phyloP scores from a whole-genome alignment of 2,329 filamentous ascomycete genomes.

The Plenodomus lindquistii region DNA sequence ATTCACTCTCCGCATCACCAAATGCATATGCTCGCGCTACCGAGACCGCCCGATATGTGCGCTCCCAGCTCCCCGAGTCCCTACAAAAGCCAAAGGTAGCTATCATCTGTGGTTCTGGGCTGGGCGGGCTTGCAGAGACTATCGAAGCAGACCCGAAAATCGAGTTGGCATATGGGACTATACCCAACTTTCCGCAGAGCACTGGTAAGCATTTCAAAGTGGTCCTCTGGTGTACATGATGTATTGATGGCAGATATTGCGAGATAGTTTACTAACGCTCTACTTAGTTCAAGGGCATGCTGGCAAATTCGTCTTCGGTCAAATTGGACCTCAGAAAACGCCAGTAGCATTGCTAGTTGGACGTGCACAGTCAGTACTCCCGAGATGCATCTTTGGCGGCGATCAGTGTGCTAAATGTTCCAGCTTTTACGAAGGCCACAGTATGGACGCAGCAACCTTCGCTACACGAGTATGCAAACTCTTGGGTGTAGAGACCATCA shows the following conservation, averaged over 20 bases:
- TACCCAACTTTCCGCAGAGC: slow-evolving; percentile 64
- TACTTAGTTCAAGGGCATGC: slow-evolving; percentile 60
- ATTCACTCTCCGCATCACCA: slow-evolving; percentile 27
- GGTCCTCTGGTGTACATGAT: background rate
- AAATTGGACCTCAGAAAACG: slow-evolving; percentile 56
- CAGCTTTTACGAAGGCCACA: slow-evolving; percentile 70
- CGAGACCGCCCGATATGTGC: slow-evolving; percentile 58
- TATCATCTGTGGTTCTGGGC: slow-evolving; percentile 67
- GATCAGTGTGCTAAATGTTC: slow-evolving; percentile 15
- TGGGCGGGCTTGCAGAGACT: slow-evolving; percentile 63
- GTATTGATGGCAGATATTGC: background rate
- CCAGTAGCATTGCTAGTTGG: slow-evolving; percentile 67
- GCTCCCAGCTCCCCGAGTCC: slow-evolving; percentile 52
- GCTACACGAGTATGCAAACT: slow-evolving; percentile 67
- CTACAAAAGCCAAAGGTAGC: slow-evolving; percentile 61
- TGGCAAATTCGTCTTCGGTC: slow-evolving; percentile 67
- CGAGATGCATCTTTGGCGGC: background rate
- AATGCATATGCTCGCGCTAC: slow-evolving; percentile 49
- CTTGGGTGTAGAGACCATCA: slow-evolving; percentile 63
- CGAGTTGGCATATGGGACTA: slow-evolving; percentile 61
- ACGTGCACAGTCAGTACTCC: slow-evolving; percentile 61
- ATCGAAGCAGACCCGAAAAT: slow-evolving; percentile 55
- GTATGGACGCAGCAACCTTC: slow-evolving; percentile 65
- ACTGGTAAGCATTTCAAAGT: slow-evolving; percentile 53
- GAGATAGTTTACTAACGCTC: background rate